Percentiles rank a stretch among this genome's conserved stretches.
Evolutionary conservation across 2,329 filamentous ascomycete species (phyloP).

Genomic region (Penicillium sp.): DNA sequence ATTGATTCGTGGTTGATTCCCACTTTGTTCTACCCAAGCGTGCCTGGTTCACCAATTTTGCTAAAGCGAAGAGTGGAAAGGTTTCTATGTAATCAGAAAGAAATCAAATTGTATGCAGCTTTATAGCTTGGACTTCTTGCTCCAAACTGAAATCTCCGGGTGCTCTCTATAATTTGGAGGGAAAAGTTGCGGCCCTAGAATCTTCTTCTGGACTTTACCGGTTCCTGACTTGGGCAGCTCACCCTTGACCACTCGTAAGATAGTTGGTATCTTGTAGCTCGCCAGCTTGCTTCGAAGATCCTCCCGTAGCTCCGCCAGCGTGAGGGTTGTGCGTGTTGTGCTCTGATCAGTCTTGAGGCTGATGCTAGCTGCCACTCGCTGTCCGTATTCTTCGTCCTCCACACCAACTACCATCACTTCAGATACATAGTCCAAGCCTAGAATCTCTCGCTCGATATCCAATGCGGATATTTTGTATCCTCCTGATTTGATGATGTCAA

Average conservation of each 20-base stretch:
- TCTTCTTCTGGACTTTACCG: conserved; percentile 67
- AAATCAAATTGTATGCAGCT: not conserved
- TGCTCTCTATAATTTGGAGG: conserved; percentile 27
- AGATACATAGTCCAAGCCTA: conserved; percentile 51
- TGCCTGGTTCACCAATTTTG: too few species aligned
- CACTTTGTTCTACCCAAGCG: too few species aligned
- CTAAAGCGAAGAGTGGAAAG: too few species aligned
- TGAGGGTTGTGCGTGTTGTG: conserved; percentile 19
- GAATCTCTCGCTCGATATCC: conserved; percentile 56
- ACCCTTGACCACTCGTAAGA: conserved; percentile 72
- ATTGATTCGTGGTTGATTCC: too few species aligned
- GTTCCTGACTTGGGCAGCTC: conserved; percentile 60
- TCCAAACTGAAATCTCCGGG: conserved; percentile 32
- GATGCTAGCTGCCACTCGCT: conserved; percentile 53
- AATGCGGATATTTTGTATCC: conserved; percentile 57
- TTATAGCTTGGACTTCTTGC: conserved; percentile 17
- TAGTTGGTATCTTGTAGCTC: conserved; percentile 88
- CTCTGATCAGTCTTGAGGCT: conserved; percentile 30
- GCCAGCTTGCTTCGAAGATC: conserved; percentile 57
- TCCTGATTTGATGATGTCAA: conserved; percentile 57
- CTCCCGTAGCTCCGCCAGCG: conserved; percentile 29
- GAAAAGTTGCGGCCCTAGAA: conserved; percentile 36
- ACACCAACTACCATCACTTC: conserved; percentile 57
- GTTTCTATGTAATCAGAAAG: not conserved
- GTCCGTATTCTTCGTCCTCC: conserved; percentile 55